Evolutionary conservation across 2,329 filamentous ascomycete species (phyloP).

Genomic region (Sarocladium strictum): DNA sequence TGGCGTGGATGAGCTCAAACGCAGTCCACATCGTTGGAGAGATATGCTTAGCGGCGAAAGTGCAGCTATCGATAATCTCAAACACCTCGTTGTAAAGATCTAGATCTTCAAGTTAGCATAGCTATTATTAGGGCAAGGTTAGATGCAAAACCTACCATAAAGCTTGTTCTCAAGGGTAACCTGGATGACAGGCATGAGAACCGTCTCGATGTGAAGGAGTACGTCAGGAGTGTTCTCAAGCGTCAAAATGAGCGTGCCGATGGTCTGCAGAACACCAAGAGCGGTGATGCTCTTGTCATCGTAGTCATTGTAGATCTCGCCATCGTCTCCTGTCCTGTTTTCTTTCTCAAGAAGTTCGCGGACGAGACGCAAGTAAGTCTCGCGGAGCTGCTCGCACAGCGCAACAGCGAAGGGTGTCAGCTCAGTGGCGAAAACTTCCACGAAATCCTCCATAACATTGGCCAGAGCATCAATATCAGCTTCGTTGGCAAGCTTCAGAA

Average conservation of each 20-base stretch:
- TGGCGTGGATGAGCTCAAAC: slow-evolving; percentile 92
- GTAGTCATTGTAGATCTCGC: slow-evolving; percentile 81
- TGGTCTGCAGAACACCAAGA: slow-evolving; percentile 91
- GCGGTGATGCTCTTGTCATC: slow-evolving; percentile 99
- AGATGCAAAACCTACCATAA: slow-evolving; percentile 54
- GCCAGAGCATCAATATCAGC: slow-evolving; percentile 95
- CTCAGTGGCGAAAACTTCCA: slow-evolving; percentile 96
- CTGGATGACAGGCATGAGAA: slow-evolving; percentile 94
- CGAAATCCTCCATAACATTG: slow-evolving; percentile 99
- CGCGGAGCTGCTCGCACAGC: slow-evolving; percentile 87
- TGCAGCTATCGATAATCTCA: slow-evolving; percentile 98
- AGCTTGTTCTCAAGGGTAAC: slow-evolving; percentile 97
- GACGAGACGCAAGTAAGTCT: slow-evolving; percentile 93
- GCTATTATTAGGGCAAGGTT: background rate
- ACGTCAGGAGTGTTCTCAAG: slow-evolving; percentile 96
- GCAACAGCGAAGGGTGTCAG: slow-evolving; percentile 96
- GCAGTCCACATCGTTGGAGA: slow-evolving; percentile 98
- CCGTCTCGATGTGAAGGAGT: slow-evolving; percentile 85
- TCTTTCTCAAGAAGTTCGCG: slow-evolving; percentile 87
- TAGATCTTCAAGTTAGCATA: slow-evolving; percentile 22
- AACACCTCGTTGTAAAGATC: slow-evolving; percentile 98
- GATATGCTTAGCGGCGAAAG: slow-evolving; percentile 92
- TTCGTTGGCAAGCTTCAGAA: slow-evolving; percentile 94
- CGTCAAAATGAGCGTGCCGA: slow-evolving; percentile 93
- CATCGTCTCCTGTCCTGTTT: slow-evolving; percentile 66